Conservation (phyloP, 202 grass and related monocot genomes). For the Saccharum hybrid region DNA sequence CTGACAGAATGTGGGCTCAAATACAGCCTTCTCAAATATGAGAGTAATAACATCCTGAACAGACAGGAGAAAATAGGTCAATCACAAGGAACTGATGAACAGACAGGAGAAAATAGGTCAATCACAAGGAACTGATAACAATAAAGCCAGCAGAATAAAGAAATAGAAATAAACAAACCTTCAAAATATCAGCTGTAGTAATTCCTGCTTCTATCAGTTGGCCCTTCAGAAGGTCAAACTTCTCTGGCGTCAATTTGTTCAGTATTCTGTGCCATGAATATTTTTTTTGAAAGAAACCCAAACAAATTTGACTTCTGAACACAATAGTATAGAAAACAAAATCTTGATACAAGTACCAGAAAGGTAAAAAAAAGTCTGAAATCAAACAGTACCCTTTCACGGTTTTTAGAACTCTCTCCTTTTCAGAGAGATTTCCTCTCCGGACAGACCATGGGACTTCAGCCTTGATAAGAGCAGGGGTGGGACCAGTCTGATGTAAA, state of each 20-base stretch:
- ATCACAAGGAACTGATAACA: constrained; percentile 16
- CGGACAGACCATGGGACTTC: constrained; percentile 75
- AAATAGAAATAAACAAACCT: constrained; percentile 49
- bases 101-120: too few species aligned
- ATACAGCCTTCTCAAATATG: constrained; percentile 88
- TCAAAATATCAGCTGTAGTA: constrained; percentile 74
- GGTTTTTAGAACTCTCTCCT: constrained; percentile 73
- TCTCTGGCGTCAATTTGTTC: constrained; percentile 87
- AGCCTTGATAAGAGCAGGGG: constrained; percentile 69
- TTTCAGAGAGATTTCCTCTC: constrained; percentile 71
- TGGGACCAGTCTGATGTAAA: constrained; percentile 42
- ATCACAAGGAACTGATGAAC: too few species aligned
- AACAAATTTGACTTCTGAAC: neutral
- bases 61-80: constrained; percentile 15
- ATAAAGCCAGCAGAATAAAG: neutral
- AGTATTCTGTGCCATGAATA: constrained; percentile 61
- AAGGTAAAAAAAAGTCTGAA: constrained; percentile 8
- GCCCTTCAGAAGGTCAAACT: constrained; percentile 85
- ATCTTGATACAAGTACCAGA: neutral
- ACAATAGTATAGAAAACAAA: neutral
- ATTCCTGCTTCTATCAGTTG: constrained; percentile 80
- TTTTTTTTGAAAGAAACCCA: neutral
- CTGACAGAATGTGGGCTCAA: constrained; percentile 79
- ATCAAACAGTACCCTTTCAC: constrained; percentile 73
- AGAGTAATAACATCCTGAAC: constrained; percentile 77